Evolutionary conservation across 345 rosid species (phyloP).

Genomic region (Eucalyptus sp.): DNA sequence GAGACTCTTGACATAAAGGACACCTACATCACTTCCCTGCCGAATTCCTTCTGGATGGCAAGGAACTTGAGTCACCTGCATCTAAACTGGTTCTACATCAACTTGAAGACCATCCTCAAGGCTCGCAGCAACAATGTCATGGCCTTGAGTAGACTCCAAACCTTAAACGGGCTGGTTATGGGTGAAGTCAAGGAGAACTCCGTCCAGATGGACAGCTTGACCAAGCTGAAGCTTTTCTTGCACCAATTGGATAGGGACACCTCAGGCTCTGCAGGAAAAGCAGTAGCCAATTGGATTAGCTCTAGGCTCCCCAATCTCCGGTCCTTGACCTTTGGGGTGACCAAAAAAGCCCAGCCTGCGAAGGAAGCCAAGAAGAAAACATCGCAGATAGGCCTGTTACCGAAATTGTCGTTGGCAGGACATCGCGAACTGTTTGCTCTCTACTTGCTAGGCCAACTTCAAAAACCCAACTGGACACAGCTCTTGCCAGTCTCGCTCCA

Average conservation of each 20-base stretch:
- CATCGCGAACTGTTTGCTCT: neutral
- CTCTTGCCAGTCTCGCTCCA: neutral
- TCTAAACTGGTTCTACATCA: neutral
- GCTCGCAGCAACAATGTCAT: neutral
- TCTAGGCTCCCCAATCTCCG: neutral
- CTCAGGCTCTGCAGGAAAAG: neutral
- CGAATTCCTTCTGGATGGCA: neutral
- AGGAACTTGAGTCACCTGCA: neutral
- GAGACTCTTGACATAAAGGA: neutral
- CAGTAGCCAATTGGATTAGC: neutral
- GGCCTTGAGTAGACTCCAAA: neutral
- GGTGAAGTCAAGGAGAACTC: neutral
- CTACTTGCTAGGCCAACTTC: neutral
- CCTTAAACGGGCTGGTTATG: neutral
- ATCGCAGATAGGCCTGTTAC: neutral
- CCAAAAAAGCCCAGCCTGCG: neutral
- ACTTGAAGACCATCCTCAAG: neutral
- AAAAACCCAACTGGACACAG: neutral
- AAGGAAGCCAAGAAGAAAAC: neutral
- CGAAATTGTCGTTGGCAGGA: neutral
- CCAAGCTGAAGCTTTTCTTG: neutral
- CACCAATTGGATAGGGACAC: neutral
- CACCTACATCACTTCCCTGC: neutral
- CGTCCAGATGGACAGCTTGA: neutral
- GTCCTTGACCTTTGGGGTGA: neutral